These are phyloP conservation scores for Cytospora piceae DNA, from an alignment of 2,329 filamentous ascomycete species.

Conservation along the genomic window DNA sequence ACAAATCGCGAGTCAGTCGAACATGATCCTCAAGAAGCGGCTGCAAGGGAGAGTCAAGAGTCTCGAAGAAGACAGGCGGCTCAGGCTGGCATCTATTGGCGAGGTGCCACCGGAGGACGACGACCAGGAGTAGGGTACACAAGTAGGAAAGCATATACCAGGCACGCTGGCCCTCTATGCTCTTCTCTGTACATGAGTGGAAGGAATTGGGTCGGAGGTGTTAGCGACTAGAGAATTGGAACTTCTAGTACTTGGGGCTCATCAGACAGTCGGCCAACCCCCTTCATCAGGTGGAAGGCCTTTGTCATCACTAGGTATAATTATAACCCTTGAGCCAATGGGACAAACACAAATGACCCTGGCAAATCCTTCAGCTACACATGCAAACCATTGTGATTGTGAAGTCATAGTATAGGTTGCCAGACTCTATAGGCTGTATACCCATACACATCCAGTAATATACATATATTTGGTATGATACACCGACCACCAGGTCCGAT, in stretches of 20 bases:
- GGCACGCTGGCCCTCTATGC: background rate
- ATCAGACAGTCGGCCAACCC: background rate
- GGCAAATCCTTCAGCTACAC: background rate
- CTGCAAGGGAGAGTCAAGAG: slow-evolving; percentile 54
- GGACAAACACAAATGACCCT: background rate
- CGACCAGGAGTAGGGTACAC: slow-evolving; percentile 31
- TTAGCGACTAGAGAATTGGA: background rate
- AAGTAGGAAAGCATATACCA: background rate
- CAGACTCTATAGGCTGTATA: background rate
- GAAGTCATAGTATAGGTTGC: background rate
- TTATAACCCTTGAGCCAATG: background rate
- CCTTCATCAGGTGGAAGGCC: background rate
- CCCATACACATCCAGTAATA: slow-evolving; percentile 1
- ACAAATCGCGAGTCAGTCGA: slow-evolving; percentile 48
- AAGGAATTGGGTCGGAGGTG: background rate
- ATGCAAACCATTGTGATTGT: background rate
- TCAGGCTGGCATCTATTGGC: slow-evolving; percentile 43
- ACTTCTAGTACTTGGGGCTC: background rate
- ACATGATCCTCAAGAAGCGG: slow-evolving; percentile 54
- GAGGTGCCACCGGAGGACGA: slow-evolving; percentile 38
- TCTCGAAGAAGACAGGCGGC: slow-evolving; percentile 45
- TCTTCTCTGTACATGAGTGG: background rate
- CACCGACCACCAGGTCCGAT: background rate
- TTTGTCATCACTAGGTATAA: background rate
- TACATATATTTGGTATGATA: slow-evolving; percentile 9